phyloP scores from a whole-genome alignment of 345 rosid species.

The Boechera retrofracta region DNA sequence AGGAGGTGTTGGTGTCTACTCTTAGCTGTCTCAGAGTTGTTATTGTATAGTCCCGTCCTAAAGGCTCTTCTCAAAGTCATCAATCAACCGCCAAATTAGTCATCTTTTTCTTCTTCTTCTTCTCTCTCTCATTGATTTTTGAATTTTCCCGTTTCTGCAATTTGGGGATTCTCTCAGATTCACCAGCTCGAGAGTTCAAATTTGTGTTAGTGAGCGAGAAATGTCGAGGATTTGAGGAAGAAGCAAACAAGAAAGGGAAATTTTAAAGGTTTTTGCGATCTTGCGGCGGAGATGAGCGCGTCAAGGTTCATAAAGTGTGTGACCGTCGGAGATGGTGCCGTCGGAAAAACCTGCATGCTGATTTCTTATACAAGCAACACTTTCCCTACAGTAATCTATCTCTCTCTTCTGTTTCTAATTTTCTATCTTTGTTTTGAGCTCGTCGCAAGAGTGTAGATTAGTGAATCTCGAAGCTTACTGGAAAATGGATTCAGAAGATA shows the following conservation, averaged over 20 bases:
- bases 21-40: constrained; percentile 46
- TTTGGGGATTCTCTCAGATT: constrained; percentile 28
- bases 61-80: constrained; percentile 27
- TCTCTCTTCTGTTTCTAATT: constrained; percentile 1
- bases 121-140: background rate
- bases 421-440: constrained; percentile 4
- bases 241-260: background rate
- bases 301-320: constrained; percentile 91
- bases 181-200: constrained; percentile 6
- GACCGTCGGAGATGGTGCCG: constrained; percentile 94
- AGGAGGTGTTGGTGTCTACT: constrained; percentile 17
- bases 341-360: constrained; percentile 91
- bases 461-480: background rate
- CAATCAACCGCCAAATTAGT: constrained; percentile 41
- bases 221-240: constrained; percentile 30
- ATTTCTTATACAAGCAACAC: constrained; percentile 90
- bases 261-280: background rate
- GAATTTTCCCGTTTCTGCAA: constrained; percentile 18
- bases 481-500: background rate
- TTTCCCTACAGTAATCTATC: constrained; percentile 67
- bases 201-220: background rate
- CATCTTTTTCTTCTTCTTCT: background rate
- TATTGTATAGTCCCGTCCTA: background rate
- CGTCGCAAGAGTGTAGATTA: background rate
- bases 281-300: constrained; percentile 44